These are phyloP conservation scores for Tuber borchii DNA, from an alignment of 495 filamentous ascomycete genomes.

Conservation along the genomic window DNA sequence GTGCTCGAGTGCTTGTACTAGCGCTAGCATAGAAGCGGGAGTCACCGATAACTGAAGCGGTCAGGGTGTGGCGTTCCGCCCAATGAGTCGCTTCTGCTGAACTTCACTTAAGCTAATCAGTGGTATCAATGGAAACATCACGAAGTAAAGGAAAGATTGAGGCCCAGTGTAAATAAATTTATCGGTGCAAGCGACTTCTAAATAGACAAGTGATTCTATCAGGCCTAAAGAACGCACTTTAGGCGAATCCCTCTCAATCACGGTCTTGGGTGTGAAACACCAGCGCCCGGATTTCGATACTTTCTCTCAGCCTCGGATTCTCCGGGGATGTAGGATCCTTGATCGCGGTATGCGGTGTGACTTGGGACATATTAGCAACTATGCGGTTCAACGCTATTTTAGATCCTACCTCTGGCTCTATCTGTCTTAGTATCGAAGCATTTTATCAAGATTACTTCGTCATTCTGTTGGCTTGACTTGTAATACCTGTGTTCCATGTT, in stretches of 20 bases:
- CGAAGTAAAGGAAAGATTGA: background rate
- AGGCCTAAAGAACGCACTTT: background rate
- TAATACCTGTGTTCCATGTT: background rate
- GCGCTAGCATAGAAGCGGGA: background rate
- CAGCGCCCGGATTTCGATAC: background rate
- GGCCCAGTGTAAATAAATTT: background rate
- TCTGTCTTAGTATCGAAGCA: slow-evolving; percentile 8
- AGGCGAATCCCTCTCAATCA: background rate
- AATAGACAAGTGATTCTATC: background rate
- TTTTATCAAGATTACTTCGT: slow-evolving; percentile 8
- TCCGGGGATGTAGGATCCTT: background rate
- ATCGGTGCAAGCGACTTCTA: background rate
- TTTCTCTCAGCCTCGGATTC: slow-evolving; percentile 4
- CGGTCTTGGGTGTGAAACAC: background rate
- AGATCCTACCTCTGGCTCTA: background rate
- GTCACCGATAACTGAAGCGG: background rate
- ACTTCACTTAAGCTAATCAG: background rate
- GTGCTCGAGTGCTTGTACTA: too few relatives aligned
- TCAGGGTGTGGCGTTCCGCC: background rate
- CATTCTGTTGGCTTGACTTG: background rate
- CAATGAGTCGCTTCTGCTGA: background rate
- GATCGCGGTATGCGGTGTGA: background rate
- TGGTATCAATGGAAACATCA: background rate
- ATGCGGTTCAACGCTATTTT: background rate
- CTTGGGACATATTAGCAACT: background rate